These are phyloP conservation scores for Penicillium robsamsonii DNA, from an alignment of 495 filamentous ascomycete species.

Conservation along the genomic window DNA sequence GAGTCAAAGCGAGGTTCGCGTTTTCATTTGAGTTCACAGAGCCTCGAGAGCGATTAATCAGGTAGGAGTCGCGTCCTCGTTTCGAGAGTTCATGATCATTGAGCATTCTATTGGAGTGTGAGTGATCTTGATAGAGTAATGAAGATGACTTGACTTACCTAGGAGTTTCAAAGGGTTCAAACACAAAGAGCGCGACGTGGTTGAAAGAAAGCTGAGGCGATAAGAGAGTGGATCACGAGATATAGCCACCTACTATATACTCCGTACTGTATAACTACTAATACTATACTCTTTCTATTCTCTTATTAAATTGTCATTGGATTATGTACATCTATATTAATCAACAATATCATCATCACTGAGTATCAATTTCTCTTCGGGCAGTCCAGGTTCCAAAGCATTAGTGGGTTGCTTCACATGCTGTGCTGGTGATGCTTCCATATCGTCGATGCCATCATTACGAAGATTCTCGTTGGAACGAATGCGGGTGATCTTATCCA, in stretches of 20 bases:
- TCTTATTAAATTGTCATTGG: not conserved
- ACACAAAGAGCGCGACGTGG: not conserved
- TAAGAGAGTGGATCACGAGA: constrained; percentile 4
- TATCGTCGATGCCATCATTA: constrained; percentile 49
- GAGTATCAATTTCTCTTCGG: constrained; percentile 64
- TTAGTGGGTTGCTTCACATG: constrained; percentile 5
- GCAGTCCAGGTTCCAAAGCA: constrained; percentile 15
- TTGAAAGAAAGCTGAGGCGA: constrained; percentile 4
- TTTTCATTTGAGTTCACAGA: constrained; percentile 3
- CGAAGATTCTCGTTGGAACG: constrained; percentile 21
- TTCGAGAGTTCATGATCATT: constrained; percentile 21
- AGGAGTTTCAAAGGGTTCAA: not conserved
- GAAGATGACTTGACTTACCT: not conserved
- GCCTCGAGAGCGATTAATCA: constrained; percentile 5
- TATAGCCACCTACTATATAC: too few species aligned
- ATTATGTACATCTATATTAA: constrained; percentile 31
- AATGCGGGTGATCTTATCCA: constrained; percentile 70
- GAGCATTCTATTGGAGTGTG: constrained; percentile 21
- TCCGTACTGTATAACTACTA: too few species aligned
- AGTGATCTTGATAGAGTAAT: not conserved
- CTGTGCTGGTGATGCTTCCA: constrained; percentile 31
- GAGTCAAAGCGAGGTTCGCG: not conserved
- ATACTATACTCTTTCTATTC: not conserved
- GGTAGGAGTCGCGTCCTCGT: constrained; percentile 14
- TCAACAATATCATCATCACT: constrained; percentile 98